These are phyloP conservation scores for Ogataea allantospora DNA, from an alignment of 805 yeast species.

Conservation along the genomic window DNA sequence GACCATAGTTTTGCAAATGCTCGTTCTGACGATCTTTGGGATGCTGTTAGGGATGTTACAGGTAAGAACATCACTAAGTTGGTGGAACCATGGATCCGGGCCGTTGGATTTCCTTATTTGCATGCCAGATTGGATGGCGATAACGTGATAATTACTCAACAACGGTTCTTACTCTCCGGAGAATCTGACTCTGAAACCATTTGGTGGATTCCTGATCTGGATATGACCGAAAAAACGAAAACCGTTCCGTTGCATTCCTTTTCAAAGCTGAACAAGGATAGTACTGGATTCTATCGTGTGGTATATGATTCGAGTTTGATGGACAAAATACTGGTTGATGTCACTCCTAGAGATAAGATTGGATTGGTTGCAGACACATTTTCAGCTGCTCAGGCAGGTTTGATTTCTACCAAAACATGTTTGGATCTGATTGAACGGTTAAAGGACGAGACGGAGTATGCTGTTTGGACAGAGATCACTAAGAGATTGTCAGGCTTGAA, in stretches of 20 bases:
- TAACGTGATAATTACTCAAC: constrained; percentile 47
- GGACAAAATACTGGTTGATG: constrained; percentile 39
- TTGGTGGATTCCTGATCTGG: constrained; percentile 58
- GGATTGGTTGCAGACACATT: constrained; percentile 54
- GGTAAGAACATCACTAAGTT: constrained; percentile 57
- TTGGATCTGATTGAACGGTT: constrained; percentile 41
- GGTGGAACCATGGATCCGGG: constrained; percentile 71
- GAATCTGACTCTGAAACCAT: constrained; percentile 49
- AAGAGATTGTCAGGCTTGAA: constrained; percentile 38
- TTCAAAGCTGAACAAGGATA: constrained; percentile 49
- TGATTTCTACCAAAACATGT: constrained; percentile 40
- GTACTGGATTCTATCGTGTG: constrained; percentile 54
- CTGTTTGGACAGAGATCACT: constrained; percentile 56
- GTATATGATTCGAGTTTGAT: constrained; percentile 46
- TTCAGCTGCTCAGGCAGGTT: constrained; percentile 49
- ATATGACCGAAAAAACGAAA: constrained; percentile 20
- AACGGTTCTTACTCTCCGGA: constrained; percentile 62
- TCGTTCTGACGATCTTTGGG: constrained; percentile 72
- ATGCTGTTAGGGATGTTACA: constrained; percentile 57
- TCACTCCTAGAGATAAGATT: constrained; percentile 49
- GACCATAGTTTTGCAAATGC: constrained; percentile 68
- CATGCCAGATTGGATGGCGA: constrained; percentile 42
- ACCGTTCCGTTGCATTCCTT: constrained; percentile 19
- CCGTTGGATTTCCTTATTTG: constrained; percentile 72
- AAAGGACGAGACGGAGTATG: constrained; percentile 38